phyloP scores from a whole-genome alignment of 2,329 filamentous ascomycete genomes.

The Didymella pinodella region DNA sequence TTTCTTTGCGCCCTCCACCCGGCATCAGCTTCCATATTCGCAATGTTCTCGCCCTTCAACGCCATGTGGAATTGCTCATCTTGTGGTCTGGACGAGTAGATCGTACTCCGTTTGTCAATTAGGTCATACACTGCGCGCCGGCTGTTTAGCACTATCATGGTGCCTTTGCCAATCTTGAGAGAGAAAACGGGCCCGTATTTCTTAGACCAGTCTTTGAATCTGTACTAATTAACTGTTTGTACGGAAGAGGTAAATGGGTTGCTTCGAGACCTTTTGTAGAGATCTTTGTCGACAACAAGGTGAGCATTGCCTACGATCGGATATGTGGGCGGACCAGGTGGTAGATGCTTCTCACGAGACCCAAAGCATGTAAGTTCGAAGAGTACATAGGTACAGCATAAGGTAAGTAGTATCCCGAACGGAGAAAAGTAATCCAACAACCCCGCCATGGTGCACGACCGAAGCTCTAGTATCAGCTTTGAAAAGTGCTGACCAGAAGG shows the following conservation, averaged over 20 bases:
- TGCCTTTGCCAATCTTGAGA: conserved; percentile 31
- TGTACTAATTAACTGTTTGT: not conserved
- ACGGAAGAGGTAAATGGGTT: not conserved
- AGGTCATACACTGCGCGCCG: conserved; percentile 30
- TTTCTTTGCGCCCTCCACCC: conserved; percentile 36
- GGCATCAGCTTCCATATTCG: conserved; percentile 26
- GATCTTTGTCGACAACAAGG: conserved; percentile 26
- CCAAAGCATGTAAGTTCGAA: conserved; percentile 34
- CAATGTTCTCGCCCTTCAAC: conserved; percentile 31
- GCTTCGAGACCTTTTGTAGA: conserved; percentile 24
- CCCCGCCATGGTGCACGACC: not conserved
- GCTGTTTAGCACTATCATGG: conserved; percentile 32
- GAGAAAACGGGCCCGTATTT: conserved; percentile 31
- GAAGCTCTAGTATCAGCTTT: not conserved
- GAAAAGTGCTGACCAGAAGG: not conserved
- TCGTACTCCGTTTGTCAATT: conserved; percentile 28
- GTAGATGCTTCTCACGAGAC: conserved; percentile 35
- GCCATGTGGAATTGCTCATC: conserved; percentile 26
- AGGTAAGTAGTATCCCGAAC: not conserved
- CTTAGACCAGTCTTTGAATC: conserved; percentile 33
- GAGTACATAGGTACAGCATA: conserved; percentile 20
- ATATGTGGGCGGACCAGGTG: conserved; percentile 38
- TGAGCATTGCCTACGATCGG: conserved; percentile 41
- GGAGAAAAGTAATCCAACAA: not conserved
- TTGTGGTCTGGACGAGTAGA: conserved; percentile 26